These are phyloP conservation scores for Trypanosoma boissoni DNA, from an alignment of 208 protist species.

Conservation along the genomic window DNA sequence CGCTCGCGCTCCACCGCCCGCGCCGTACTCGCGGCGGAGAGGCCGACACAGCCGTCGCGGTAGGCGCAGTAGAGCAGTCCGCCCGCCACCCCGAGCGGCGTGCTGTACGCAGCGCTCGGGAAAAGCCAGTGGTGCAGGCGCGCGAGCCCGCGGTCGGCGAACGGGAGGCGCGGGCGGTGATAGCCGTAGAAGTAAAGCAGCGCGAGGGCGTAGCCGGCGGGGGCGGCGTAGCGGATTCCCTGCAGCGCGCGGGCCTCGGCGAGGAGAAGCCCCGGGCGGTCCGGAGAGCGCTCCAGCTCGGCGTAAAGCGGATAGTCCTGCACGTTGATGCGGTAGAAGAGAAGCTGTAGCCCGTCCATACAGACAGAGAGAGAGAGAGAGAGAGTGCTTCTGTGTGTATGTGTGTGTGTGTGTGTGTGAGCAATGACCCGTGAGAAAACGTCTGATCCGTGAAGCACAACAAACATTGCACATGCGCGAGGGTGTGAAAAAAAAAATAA, in stretches of 20 bases:
- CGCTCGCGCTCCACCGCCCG: constrained; percentile 25
- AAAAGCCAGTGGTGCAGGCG: constrained; percentile 80
- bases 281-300: constrained; percentile 17
- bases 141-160: constrained; percentile 48
- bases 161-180: constrained; percentile 57
- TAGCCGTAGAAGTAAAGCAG: constrained; percentile 62
- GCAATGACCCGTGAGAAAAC: too few relatives aligned
- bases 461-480: not conserved
- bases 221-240: constrained; percentile 49
- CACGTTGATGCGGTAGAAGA: constrained; percentile 27
- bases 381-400: too few relatives aligned
- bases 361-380: constrained; percentile 1
- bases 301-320: constrained; percentile 64
- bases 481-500: constrained; percentile 1
- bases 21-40: constrained; percentile 21
- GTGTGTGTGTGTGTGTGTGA: too few relatives aligned
- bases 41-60: constrained; percentile 16
- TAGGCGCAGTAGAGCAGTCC: constrained; percentile 37
- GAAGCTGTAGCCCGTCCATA: not conserved
- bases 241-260: constrained; percentile 47
- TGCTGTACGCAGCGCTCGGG: constrained; percentile 70
- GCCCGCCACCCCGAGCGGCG: constrained; percentile 40
- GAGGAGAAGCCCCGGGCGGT: constrained; percentile 42
- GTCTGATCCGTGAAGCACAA: too few relatives aligned
- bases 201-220: constrained; percentile 44